These are phyloP conservation scores for Magnolia kwangsiensis DNA, from an alignment of 164 flowering plant species.

Conservation along the genomic window DNA sequence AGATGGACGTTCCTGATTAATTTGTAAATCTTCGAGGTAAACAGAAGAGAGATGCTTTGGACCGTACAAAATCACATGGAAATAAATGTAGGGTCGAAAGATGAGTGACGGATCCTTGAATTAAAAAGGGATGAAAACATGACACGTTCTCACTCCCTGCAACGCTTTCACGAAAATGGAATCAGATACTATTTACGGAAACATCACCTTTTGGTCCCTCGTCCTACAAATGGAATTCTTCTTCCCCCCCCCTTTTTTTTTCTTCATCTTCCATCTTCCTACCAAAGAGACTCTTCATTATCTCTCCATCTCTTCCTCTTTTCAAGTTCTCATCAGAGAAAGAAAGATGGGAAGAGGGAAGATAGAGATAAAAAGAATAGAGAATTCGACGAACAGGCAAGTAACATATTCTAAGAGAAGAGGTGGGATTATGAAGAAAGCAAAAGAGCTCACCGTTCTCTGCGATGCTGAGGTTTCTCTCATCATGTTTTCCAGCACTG, in stretches of 20 bases:
- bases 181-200: not conserved
- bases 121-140: not conserved
- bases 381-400: constrained; percentile 63
- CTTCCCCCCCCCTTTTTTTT: too few species aligned
- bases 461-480: constrained; percentile 72
- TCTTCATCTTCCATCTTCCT: not conserved
- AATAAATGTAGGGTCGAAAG: too few species aligned
- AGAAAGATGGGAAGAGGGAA: constrained; percentile 65
- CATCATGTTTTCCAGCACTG: constrained; percentile 47
- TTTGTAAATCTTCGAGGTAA: too few species aligned
- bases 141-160: not conserved
- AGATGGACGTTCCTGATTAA: too few species aligned
- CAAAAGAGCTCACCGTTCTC: constrained; percentile 60
- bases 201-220: not conserved
- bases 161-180: constrained; percentile 16
- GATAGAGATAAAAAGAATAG: constrained; percentile 67
- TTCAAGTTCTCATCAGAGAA: not conserved
- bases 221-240: not conserved
- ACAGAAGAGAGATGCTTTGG: too few species aligned
- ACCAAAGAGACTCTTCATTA: not conserved
- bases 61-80: too few species aligned
- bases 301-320: not conserved
- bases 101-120: not conserved
- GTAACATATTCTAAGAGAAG: constrained; percentile 72
- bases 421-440: constrained; percentile 68